Conservation (phyloP, 768 basidiomycete genomes). For the Amanita brunnescens region DNA sequence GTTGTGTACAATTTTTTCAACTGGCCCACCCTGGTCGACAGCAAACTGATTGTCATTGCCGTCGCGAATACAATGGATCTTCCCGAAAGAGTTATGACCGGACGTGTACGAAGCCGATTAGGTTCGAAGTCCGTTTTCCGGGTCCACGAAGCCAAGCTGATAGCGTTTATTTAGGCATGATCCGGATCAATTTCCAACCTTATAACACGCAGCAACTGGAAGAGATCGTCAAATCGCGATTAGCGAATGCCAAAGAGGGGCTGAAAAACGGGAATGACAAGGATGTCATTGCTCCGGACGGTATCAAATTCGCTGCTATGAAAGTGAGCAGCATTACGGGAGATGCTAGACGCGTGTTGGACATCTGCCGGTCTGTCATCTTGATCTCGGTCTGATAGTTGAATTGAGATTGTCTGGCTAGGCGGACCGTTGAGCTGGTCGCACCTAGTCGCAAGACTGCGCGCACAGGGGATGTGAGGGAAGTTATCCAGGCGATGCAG, state of each 20-base stretch:
- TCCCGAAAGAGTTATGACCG: conserved; percentile 88
- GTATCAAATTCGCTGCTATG: conserved; percentile 74
- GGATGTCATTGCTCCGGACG: conserved; percentile 48
- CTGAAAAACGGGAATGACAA: conserved; percentile 38
- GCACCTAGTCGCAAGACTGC: conserved; percentile 43
- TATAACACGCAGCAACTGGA: conserved; percentile 74
- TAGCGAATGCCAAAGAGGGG: conserved; percentile 49
- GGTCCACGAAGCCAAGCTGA: not conserved
- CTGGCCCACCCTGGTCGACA: conserved; percentile 88
- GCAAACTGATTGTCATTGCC: conserved; percentile 89
- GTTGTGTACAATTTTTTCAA: conserved; percentile 99
- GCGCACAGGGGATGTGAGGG: conserved; percentile 60
- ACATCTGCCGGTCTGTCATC: conserved; percentile 70
- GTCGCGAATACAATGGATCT: conserved; percentile 99
- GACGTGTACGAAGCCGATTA: conserved; percentile 85
- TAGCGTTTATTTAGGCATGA: conserved; percentile 51
- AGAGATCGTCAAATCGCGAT: conserved; percentile 78
- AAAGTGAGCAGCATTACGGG: conserved; percentile 70
- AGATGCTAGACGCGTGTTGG: conserved; percentile 80
- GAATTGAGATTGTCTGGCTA: conserved; percentile 16
- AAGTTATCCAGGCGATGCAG: conserved; percentile 80
- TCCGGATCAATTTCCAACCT: conserved; percentile 86
- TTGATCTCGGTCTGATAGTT: not conserved
- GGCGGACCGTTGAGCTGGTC: conserved; percentile 79
- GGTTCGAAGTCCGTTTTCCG: conserved; percentile 47